Percentiles rank a stretch among this genome's conserved stretches.
Conservation (phyloP, 2,329 filamentous ascomycete species). For the Juglanconis juglandina region DNA sequence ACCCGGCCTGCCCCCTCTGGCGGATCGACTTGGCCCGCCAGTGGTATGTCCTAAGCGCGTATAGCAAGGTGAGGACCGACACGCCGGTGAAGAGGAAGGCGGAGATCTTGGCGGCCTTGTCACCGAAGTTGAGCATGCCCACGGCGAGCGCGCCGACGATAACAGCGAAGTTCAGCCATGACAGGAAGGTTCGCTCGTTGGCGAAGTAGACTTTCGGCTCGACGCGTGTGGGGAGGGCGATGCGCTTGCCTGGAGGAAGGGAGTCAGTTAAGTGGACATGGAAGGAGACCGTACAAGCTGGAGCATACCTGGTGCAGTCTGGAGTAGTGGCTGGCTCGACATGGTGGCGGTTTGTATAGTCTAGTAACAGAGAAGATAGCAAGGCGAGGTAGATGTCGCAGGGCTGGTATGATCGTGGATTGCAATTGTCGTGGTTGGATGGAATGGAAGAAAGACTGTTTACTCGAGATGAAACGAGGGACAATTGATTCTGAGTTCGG, state of each 20-base stretch:
- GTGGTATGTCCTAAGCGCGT: constrained; percentile 92
- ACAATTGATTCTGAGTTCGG: constrained; percentile 1
- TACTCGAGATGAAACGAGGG: not conserved
- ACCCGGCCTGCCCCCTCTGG: constrained; percentile 86
- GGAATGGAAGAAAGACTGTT: not conserved
- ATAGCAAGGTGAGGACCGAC: constrained; percentile 91
- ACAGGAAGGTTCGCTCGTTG: constrained; percentile 98
- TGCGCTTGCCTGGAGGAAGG: constrained; percentile 75
- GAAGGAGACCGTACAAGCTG: not conserved
- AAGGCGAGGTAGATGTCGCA: not conserved
- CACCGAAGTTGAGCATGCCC: constrained; percentile 96
- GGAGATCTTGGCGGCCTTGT: constrained; percentile 88
- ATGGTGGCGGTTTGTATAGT: constrained; percentile 48
- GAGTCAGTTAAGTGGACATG: constrained; percentile 1
- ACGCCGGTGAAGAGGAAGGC: constrained; percentile 92
- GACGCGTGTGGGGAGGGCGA: constrained; percentile 94
- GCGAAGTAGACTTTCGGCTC: constrained; percentile 99
- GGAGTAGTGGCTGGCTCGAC: constrained; percentile 95
- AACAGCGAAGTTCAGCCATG: constrained; percentile 99
- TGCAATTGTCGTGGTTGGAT: not conserved
- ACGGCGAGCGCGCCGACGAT: constrained; percentile 95
- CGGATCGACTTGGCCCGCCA: constrained; percentile 94
- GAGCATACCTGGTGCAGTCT: constrained; percentile 78
- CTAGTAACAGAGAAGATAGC: not conserved
- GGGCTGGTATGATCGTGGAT: not conserved